Evolutionary conservation across 2,329 filamentous ascomycete species (phyloP).

Genomic region (Myriosclerotinia duriaeana): DNA sequence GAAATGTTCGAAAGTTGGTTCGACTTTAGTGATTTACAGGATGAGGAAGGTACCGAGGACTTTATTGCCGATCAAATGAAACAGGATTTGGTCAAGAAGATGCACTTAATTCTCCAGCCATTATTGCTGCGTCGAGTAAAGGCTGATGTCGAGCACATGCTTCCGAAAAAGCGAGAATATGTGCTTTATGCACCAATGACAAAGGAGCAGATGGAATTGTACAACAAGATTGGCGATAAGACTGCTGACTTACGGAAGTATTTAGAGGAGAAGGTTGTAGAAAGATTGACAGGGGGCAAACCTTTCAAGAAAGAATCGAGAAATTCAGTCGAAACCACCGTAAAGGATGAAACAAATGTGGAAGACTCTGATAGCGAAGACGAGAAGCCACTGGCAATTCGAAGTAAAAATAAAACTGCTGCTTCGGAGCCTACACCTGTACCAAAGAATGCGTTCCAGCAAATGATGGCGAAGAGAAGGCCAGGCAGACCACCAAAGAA

Average conservation of each 20-base stretch:
- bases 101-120: conserved; percentile 90
- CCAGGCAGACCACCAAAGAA: conserved; percentile 17
- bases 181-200: conserved; percentile 93
- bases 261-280: conserved; percentile 74
- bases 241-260: conserved; percentile 67
- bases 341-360: conserved; percentile 24
- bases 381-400: conserved; percentile 34
- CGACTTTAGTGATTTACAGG: conserved; percentile 88
- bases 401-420: conserved; percentile 30
- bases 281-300: conserved; percentile 56
- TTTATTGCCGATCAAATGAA: conserved; percentile 77
- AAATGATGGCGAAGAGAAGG: conserved; percentile 42
- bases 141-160: conserved; percentile 82
- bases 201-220: conserved; percentile 85
- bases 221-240: conserved; percentile 63
- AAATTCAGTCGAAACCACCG: conserved; percentile 24
- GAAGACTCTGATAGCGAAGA: conserved; percentile 37
- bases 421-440: conserved; percentile 23
- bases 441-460: conserved; percentile 48
- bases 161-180: conserved; percentile 97
- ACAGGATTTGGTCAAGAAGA: conserved; percentile 76
- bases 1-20: conserved; percentile 96
- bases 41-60: conserved; percentile 75
- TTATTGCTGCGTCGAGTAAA: conserved; percentile 87
- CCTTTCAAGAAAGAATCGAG: conserved; percentile 45